phyloP scores from a whole-genome alignment of 2,329 filamentous ascomycete genomes.

The Zymoseptoria crescenta region DNA sequence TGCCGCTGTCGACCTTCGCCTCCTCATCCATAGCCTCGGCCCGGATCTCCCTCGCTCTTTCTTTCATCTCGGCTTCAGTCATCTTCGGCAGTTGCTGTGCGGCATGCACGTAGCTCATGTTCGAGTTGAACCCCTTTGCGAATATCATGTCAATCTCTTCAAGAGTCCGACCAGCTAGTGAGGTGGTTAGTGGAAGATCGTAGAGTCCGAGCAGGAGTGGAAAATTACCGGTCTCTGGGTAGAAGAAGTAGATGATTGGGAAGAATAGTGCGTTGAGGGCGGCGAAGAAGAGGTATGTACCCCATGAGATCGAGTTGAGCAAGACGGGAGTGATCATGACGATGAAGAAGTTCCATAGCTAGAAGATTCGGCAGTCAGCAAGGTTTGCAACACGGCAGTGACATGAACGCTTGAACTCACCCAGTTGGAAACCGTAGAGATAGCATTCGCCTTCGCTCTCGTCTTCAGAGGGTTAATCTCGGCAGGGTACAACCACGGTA shows the following conservation, averaged over 20 bases:
- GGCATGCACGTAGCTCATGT: constrained; percentile 31
- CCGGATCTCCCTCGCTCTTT: constrained; percentile 29
- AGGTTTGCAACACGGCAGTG: background rate
- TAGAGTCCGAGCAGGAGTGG: background rate
- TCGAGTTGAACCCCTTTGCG: constrained; percentile 18
- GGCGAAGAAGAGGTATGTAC: constrained; percentile 45
- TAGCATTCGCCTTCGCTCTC: constrained; percentile 47
- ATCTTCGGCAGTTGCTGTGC: constrained; percentile 31
- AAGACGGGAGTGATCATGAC: constrained; percentile 36
- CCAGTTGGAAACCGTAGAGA: constrained; percentile 45
- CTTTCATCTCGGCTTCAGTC: constrained; percentile 29
- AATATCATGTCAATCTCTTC: constrained; percentile 24
- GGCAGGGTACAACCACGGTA: constrained; percentile 28
- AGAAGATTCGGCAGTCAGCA: constrained; percentile 15
- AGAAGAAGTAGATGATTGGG: constrained; percentile 54
- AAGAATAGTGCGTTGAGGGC: constrained; percentile 35
- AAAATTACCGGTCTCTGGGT: constrained; percentile 22
- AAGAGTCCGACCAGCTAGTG: constrained; percentile 11
- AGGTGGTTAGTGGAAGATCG: background rate
- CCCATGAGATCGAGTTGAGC: constrained; percentile 42
- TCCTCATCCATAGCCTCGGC: constrained; percentile 27
- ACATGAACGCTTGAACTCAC: background rate
- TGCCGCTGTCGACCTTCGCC: background rate
- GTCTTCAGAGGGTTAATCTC: constrained; percentile 41
- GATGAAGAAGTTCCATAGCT: constrained; percentile 44